Evolutionary conservation across 2,329 filamentous ascomycete genomes (phyloP).

Genomic region (Amauroascus niger): DNA sequence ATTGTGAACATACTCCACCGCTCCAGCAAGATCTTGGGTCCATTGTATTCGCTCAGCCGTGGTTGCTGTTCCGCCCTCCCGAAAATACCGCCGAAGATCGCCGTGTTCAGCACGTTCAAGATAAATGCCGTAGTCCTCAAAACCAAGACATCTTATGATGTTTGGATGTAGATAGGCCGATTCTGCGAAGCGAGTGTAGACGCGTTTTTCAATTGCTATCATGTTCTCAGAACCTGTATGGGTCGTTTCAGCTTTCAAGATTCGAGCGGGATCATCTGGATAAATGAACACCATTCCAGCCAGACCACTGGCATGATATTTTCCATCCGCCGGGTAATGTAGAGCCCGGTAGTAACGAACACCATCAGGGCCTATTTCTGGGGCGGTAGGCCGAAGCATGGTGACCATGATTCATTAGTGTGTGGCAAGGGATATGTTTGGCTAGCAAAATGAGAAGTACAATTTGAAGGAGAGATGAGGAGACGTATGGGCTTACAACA

Average conservation of each 20-base stretch:
- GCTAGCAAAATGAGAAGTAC: background rate
- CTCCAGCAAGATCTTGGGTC: constrained; percentile 6
- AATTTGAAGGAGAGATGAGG: background rate
- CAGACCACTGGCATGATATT: background rate
- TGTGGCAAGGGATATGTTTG: background rate
- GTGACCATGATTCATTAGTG: background rate
- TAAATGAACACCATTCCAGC: background rate
- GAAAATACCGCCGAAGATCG: constrained; percentile 7
- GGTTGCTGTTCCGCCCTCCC: constrained; percentile 3
- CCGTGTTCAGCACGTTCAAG: constrained; percentile 8
- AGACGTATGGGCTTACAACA: background rate
- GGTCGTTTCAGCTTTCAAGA: background rate
- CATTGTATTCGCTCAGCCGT: constrained; percentile 8
- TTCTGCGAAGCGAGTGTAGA: constrained; percentile 3
- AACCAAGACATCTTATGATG: constrained; percentile 1
- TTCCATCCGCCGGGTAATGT: background rate
- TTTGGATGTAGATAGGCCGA: constrained; percentile 3
- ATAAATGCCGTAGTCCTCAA: constrained; percentile 4
- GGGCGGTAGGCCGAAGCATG: background rate
- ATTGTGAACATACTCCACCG: constrained; percentile 7
- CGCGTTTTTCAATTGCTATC: constrained; percentile 4
- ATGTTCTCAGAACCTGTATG: constrained; percentile 6
- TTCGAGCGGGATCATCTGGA: background rate
- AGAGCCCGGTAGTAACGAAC: background rate
- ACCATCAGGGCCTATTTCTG: background rate